phyloP scores from a whole-genome alignment of 208 protist genomes.

The Trypanosoma avium region DNA sequence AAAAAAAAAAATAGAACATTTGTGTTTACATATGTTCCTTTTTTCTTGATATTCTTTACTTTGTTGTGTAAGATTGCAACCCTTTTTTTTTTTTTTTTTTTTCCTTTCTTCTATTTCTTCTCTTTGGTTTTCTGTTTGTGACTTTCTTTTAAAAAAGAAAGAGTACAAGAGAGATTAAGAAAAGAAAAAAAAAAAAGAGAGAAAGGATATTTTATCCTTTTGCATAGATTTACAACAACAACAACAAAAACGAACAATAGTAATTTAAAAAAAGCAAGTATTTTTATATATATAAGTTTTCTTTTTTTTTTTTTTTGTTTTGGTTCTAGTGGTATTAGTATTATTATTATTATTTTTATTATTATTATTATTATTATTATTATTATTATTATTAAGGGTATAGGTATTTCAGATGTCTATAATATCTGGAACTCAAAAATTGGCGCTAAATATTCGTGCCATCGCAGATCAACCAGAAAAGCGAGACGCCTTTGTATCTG shows the following conservation, averaged over 20 bases:
- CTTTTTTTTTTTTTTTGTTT: slow-evolving; percentile 5
- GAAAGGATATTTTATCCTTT: slow-evolving; percentile 8
- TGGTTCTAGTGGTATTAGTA: neutral
- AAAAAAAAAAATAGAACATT: too few relatives aligned
- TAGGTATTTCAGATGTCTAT: slow-evolving; percentile 30
- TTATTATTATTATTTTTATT: too few relatives aligned
- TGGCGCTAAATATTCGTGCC: slow-evolving; percentile 46
- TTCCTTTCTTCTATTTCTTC: slow-evolving; percentile 8
- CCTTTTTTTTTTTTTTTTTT: neutral
- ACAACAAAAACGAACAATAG: too few relatives aligned
- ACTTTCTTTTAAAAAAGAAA: neutral
- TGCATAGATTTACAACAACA: too few relatives aligned
- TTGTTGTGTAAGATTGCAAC: neutral
- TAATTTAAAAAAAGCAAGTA: too few relatives aligned
- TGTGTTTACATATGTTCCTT: too few relatives aligned
- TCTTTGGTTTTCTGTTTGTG: slow-evolving; percentile 15
- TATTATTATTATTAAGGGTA: too few relatives aligned
- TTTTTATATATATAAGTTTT: neutral
- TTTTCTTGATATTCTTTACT: slow-evolving; percentile 9
- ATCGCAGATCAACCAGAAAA: slow-evolving; percentile 39
- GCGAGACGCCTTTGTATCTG: slow-evolving; percentile 46
- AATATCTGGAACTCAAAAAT: slow-evolving; percentile 16
- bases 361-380: too few relatives aligned
- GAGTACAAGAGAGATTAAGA: neutral
- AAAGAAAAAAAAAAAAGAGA: neutral